Evolutionary conservation across 352 stramenopile species (phyloP).

Genomic region (Hyaloperonospora brassicae): DNA sequence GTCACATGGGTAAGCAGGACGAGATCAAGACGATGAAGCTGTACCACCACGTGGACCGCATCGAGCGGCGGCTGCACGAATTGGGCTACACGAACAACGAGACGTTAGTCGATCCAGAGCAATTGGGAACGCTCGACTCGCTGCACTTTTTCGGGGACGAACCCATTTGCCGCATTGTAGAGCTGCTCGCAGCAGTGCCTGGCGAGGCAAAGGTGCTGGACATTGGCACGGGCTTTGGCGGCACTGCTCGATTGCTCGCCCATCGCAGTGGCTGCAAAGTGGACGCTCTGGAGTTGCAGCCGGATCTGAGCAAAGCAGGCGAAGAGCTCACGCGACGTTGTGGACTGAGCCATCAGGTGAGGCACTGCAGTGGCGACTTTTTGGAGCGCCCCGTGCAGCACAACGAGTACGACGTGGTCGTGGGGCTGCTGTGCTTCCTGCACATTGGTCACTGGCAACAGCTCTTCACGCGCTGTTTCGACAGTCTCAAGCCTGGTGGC

Average conservation of each 20-base stretch:
- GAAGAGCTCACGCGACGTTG: slow-evolving; percentile 54
- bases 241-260: slow-evolving; percentile 79
- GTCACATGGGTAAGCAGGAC: slow-evolving; percentile 24
- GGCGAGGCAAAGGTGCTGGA: slow-evolving; percentile 59
- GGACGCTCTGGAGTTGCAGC: slow-evolving; percentile 73
- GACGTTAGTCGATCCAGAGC: slow-evolving; percentile 34
- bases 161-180: slow-evolving; percentile 39
- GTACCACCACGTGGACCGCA: slow-evolving; percentile 71
- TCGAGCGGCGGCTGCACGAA: slow-evolving; percentile 52
- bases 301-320: slow-evolving; percentile 53
- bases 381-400: slow-evolving; percentile 24
- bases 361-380: slow-evolving; percentile 62
- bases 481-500: slow-evolving; percentile 50
- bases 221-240: slow-evolving; percentile 85
- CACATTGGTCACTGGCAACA: slow-evolving; percentile 60
- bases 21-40: slow-evolving; percentile 88
- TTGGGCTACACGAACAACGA: slow-evolving; percentile 22
- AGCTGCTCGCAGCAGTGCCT: slow-evolving; percentile 22
- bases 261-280: slow-evolving; percentile 52
- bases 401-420: slow-evolving; percentile 46
- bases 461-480: slow-evolving; percentile 51
- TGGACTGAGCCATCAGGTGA: slow-evolving; percentile 35
- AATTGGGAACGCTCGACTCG: slow-evolving; percentile 44
- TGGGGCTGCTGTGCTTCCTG: slow-evolving; percentile 67
- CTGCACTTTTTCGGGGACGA: slow-evolving; percentile 66